A percentile compares a stretch with the other conserved stretches of the same genome.
phyloP scores from a whole-genome alignment of 2,329 filamentous ascomycete species.

The Aureobasidium musti region DNA sequence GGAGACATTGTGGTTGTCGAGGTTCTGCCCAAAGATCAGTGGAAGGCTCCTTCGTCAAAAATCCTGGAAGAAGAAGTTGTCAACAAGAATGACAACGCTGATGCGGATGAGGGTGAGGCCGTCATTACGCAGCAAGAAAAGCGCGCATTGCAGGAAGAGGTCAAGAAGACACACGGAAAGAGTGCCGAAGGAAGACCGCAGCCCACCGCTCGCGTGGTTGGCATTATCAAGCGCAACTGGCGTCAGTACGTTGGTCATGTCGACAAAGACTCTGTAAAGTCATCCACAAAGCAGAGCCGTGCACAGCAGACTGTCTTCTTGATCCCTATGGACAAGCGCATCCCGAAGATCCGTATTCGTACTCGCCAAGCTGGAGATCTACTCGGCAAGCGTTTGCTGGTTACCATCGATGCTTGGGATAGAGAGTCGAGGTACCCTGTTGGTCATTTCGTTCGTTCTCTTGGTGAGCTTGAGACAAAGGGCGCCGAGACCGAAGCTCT shows the following conservation, averaged over 20 bases:
- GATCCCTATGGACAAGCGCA: constrained; percentile 95
- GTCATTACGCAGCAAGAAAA: constrained; percentile 88
- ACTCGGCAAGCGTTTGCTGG: constrained; percentile 84
- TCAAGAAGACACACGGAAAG: constrained; percentile 78
- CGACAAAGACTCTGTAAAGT: constrained; percentile 79
- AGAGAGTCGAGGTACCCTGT: constrained; percentile 88
- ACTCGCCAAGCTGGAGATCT: constrained; percentile 88
- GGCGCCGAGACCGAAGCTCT: constrained; percentile 96
- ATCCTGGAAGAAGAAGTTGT: constrained; percentile 92
- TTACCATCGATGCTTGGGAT: constrained; percentile 95
- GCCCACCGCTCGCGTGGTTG: constrained; percentile 89
- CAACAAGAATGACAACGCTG: constrained; percentile 91
- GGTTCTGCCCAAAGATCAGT: constrained; percentile 88
- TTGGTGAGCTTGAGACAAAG: constrained; percentile 94
- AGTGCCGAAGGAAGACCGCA: constrained; percentile 75
- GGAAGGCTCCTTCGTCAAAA: constrained; percentile 94
- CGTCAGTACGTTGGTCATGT: constrained; percentile 96
- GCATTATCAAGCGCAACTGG: constrained; percentile 94
- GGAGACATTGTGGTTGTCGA: constrained; percentile 94
- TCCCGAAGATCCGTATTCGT: constrained; percentile 91
- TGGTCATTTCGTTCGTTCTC: constrained; percentile 88
- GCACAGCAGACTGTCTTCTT: constrained; percentile 93
- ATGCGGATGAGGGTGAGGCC: constrained; percentile 69
- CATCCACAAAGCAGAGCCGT: constrained; percentile 71
- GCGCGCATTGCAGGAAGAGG: constrained; percentile 85